Base-by-base conservation (phyloP, 768 basidiomycete genomes). In the Butyriboletus loyo region DNA sequence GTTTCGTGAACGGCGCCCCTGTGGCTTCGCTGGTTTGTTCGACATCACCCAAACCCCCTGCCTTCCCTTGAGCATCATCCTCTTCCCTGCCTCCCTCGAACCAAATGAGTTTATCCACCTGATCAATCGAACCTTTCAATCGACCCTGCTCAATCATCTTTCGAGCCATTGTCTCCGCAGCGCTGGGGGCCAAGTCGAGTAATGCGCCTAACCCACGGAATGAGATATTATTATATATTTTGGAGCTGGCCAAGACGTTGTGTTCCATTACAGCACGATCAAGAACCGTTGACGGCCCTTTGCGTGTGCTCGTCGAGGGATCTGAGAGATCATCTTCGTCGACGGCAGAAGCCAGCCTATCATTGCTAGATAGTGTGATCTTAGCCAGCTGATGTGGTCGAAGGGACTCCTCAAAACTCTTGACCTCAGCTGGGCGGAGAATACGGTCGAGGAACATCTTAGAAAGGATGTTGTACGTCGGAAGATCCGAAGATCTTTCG, bases 391-490 rank as follows among this genome's bases (percentile, higher is more conserved):
- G 97, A 73, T 99, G 97, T 15, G 88, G 83, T 60, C 89, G 88
- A 47, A 99, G 82, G 3, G 85, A 87, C 39, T 77, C 78, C 68
- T 95, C 92, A 66, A 99, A 99, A 43, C 86, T 86, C 65, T 89
- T 85, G 50, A 98, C 82, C 73, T 99, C 96, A 40, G 82, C 77
- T 1, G 93, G 80, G 39, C 94, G 88, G 45, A 99, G 82, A 66
- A 99, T 98, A 59, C 93, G 94, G 66, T 98, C 97, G 56, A 98
- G 85, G 73, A 97, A 94, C 96, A 98, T 98, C 68, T 98, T 98
- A 34, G 89, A 86, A 24, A 99, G 83, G 67, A 99, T 94, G 64
- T 90, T 89, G 75, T 86, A 87, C 13, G 88, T 86, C 7, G 86
- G 80, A 4, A 96, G 83, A 22, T 89, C 83, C 25, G 77, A 64